Base-by-base conservation (phyloP, 257 asterid genomes). In the Salvia splendens region DNA sequence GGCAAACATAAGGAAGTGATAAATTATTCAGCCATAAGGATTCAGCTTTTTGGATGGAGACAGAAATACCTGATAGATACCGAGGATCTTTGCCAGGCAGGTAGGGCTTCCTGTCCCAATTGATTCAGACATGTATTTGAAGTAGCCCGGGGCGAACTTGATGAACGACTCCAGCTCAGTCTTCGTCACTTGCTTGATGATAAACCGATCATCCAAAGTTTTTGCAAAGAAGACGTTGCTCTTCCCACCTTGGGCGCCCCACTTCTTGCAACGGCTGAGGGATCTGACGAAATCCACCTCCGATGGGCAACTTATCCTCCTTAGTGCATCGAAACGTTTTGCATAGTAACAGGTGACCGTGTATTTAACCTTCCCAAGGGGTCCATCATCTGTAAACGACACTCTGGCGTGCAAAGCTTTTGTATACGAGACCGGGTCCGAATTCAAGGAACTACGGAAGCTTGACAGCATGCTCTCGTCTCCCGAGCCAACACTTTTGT, bases 231-330 rank as follows among this genome's bases (percentile, higher is more conserved):
- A 93, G 61, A 86, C 99, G 53, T 88, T 90, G 82, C 97, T 93
- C 83, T 93, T 93, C 57, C 99, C 99, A 74, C 99, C 97, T 81
- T 93, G 99, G 46, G 99, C 99, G 69, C 97, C 99, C 99, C 99
- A 93, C 78, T 93, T 93, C 87, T 90, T 90, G 48, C 96, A 88
- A 15, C 99, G 89, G 72, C 99, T 88, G 50, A 93, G 92, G 54
- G 97, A 93, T 72, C 96, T 79, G 51, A 88, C 55, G 38, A 65
- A 93, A 69, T 93, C 97, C 79, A 80, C 72, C 84, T 90, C 97
- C 2, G 92, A 88, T 16, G 99, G 96, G 59, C 97, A 93, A 69
- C 92, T 85, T 20, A 86, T 80, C 83, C 82, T 82, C 84, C 99
- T 81, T 79, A 93, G 78, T 33, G 95, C 92, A 67, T 90, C 96